Evolutionary conservation across 768 basidiomycete genomes (phyloP).

Genomic region (Suillus ampliporus): DNA sequence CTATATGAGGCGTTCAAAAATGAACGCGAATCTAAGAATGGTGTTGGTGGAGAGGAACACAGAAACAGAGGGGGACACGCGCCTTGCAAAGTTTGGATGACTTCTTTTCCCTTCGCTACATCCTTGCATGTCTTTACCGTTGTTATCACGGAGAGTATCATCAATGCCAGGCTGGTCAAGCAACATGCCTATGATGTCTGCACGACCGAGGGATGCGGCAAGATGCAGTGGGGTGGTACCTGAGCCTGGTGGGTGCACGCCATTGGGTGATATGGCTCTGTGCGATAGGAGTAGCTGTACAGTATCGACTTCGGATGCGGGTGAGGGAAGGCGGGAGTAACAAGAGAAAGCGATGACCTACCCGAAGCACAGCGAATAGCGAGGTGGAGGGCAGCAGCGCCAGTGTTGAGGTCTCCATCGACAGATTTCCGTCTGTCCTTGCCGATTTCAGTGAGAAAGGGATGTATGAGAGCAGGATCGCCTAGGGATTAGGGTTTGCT

Average conservation of each 20-base stretch:
- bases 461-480: slow-evolving; percentile 80
- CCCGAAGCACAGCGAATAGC: slow-evolving; percentile 83
- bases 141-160: slow-evolving; percentile 71
- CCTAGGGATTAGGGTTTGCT: slow-evolving; percentile 45
- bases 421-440: slow-evolving; percentile 61
- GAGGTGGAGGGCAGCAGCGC: slow-evolving; percentile 78
- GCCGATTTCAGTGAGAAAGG: slow-evolving; percentile 77
- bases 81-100: slow-evolving; percentile 72
- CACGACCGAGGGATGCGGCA: slow-evolving; percentile 71
- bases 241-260: slow-evolving; percentile 72
- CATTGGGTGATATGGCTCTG: slow-evolving; percentile 80
- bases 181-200: slow-evolving; percentile 75
- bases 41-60: neutral
- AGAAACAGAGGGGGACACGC: slow-evolving; percentile 20
- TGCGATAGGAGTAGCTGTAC: slow-evolving; percentile 71
- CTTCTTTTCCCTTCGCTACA: slow-evolving; percentile 72
- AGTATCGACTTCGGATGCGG: slow-evolving; percentile 58
- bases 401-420: slow-evolving; percentile 62
- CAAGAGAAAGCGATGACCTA: slow-evolving; percentile 39
- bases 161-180: slow-evolving; percentile 83
- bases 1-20: slow-evolving; percentile 78
- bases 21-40: slow-evolving; percentile 70
- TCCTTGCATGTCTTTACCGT: slow-evolving; percentile 75
- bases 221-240: slow-evolving; percentile 77
- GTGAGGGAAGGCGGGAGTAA: neutral